A percentile compares a stretch with the other conserved stretches of the same genome.
Conservation (phyloP, 768 basidiomycete species). For the Naganishia vaughanmartiniae region DNA sequence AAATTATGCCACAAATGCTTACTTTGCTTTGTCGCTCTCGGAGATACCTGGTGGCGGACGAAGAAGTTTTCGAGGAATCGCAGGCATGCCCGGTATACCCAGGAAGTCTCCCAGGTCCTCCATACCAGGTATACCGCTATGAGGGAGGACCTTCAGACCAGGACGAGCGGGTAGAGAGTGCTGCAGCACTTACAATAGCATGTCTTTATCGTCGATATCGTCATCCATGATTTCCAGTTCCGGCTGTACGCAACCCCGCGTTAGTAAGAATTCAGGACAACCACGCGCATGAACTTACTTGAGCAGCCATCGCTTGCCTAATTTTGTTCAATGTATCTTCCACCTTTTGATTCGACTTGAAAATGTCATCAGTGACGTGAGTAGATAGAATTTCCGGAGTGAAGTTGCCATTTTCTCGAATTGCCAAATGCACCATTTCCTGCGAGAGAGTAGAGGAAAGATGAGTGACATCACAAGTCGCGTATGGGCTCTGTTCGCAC, state of each 20-base stretch:
- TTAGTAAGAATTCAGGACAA: neutral
- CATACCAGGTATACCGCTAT: constrained; percentile 81
- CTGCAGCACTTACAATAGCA: constrained; percentile 59
- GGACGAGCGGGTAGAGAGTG: neutral
- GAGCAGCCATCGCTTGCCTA: constrained; percentile 74
- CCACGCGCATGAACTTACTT: constrained; percentile 57
- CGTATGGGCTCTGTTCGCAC: constrained; percentile 54
- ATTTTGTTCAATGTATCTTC: constrained; percentile 82
- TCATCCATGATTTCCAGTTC: constrained; percentile 26
- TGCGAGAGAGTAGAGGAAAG: constrained; percentile 46
- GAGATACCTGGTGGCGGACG: constrained; percentile 59
- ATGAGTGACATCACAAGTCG: neutral
- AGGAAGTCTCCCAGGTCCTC: constrained; percentile 85
- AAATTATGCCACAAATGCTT: neutral
- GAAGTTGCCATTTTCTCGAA: constrained; percentile 62
- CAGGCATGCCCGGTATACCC: constrained; percentile 73
- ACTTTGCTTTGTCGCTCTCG: constrained; percentile 12
- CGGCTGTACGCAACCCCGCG: constrained; percentile 56
- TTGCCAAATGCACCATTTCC: constrained; percentile 89
- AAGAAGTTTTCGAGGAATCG: constrained; percentile 55
- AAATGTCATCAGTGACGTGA: constrained; percentile 83
- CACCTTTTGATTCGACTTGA: constrained; percentile 74
- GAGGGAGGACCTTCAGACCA: constrained; percentile 41
- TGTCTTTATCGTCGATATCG: constrained; percentile 61
- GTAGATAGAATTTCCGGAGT: constrained; percentile 75